Base-by-base conservation (phyloP, 2,329 filamentous ascomycete species). In the Colletotrichum noveboracense region DNA sequence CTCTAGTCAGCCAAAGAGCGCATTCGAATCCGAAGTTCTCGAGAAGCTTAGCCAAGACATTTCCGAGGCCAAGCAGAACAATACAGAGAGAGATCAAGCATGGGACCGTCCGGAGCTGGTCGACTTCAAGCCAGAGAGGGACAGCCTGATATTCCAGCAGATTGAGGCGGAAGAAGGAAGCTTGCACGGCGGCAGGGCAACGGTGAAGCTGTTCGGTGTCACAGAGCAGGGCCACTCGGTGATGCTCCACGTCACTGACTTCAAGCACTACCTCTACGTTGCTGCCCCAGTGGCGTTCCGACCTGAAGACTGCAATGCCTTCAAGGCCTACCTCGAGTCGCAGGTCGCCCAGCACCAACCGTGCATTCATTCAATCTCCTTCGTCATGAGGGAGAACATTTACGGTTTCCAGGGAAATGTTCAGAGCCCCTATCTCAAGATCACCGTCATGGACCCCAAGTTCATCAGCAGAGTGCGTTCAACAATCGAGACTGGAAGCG, bases 21-120 rank as follows among this genome's bases (percentile, higher is more conserved):
- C 94, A 71, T 99, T 99, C 83, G 97, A 98, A 85, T 93, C 94
- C 74, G 96, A 98, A 82, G 95, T 98, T 3, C 89, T 99, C 77
- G 96, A 98, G 89, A 98, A 98, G 88, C 91, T 99, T 85, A 97
- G 95, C 77, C 96, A 98, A 85, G 96, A 98, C 82, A 96, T 98
- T 77, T 93, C 91, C 28, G 94, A 93, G 24, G 88, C 97, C 79
- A 98, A 96, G 88, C 90, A 95, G 80, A 95, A 91, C 84, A 98
- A 97, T 85, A 90, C 94, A 3, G 97, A 99, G 83, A 97, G 93
- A 84, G 96, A 98, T 83, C 97, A 99, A 84, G 91, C 95, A 82
- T 99, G 97, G 97, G 93, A 94, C 62, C 88, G 91, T 2, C 91
- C 91, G 7, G 88, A 89, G 0, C 86, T 91, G 6, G 83, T 82